phyloP scores from a whole-genome alignment of 2,329 filamentous ascomycete genomes.

The Aspergillus aculeatus region DNA sequence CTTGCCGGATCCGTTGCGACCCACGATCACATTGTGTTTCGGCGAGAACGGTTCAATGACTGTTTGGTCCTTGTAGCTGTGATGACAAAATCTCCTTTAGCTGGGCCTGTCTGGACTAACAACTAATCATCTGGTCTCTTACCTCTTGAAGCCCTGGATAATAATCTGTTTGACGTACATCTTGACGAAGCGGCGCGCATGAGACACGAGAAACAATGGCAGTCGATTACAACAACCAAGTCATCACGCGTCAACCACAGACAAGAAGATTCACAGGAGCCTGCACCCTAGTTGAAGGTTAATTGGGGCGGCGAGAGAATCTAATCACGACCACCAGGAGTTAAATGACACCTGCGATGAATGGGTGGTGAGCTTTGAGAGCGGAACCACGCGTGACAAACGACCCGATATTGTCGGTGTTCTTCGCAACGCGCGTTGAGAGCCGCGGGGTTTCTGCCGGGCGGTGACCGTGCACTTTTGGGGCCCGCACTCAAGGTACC shows the following conservation, averaged over 20 bases:
- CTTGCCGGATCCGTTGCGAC: slow-evolving; percentile 98
- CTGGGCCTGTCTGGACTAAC: slow-evolving; percentile 73
- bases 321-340: neutral
- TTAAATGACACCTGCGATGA: slow-evolving; percentile 15
- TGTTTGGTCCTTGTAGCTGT: slow-evolving; percentile 98
- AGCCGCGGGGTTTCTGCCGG: slow-evolving; percentile 40
- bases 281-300: neutral
- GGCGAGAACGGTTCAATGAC: slow-evolving; percentile 98
- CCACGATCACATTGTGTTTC: slow-evolving; percentile 97
- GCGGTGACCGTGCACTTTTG: slow-evolving; percentile 25
- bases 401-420: slow-evolving; percentile 12
- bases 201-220: slow-evolving; percentile 27
- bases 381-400: slow-evolving; percentile 23
- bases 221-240: slow-evolving; percentile 24
- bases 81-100: neutral
- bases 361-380: slow-evolving; percentile 4
- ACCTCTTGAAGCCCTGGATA: slow-evolving; percentile 99
- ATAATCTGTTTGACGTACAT: slow-evolving; percentile 99
- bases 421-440: slow-evolving; percentile 15
- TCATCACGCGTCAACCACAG: slow-evolving; percentile 29
- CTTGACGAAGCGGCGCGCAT: slow-evolving; percentile 34
- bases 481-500: slow-evolving; percentile 3
- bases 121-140: slow-evolving; percentile 26
- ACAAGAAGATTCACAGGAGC: slow-evolving; percentile 7
- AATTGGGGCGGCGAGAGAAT: slow-evolving; percentile 2